Percentiles rank a stretch among this genome's conserved stretches.
These are phyloP conservation scores for Xerocomellus dryophilus DNA, from an alignment of 768 basidiomycete genomes.

Conservation along the genomic window DNA sequence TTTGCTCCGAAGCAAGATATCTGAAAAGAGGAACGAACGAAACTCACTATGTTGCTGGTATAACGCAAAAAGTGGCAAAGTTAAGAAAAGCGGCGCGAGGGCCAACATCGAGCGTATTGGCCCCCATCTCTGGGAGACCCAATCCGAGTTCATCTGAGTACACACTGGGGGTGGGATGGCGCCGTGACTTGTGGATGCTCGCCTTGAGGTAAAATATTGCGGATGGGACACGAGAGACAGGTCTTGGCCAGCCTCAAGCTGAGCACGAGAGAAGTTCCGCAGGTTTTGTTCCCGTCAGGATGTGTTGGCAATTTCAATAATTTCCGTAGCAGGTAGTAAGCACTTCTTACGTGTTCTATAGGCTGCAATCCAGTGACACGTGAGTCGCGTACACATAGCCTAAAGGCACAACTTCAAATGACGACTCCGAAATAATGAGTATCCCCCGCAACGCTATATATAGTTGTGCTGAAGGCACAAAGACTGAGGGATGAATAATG, in stretches of 20 bases:
- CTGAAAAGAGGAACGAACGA: background rate
- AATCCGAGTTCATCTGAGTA: slow-evolving; percentile 5
- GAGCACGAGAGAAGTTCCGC: no score
- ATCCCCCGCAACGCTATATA: background rate
- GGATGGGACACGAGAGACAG: background rate
- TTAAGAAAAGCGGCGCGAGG: slow-evolving; percentile 53
- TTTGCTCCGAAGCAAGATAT: background rate
- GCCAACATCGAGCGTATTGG: slow-evolving; percentile 54
- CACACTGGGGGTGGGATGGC: no score
- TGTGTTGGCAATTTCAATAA: background rate
- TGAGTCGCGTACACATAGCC: no score
- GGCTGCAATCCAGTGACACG: no score
- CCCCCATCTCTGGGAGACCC: slow-evolving; percentile 44
- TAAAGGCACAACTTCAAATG: no score
- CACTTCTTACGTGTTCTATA: no score
- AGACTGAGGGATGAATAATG: background rate
- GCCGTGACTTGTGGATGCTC: background rate
- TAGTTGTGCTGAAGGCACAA: background rate
- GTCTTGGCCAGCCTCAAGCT: no score
- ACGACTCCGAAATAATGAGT: background rate
- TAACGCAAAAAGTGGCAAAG: slow-evolving; percentile 45
- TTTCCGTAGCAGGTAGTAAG: no score
- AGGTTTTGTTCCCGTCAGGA: no score
- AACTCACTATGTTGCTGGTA: slow-evolving; percentile 48
- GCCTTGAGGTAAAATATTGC: background rate